Evolutionary conservation across 2,329 filamentous ascomycete genomes (phyloP), one percentile per base, ranked within the genome.

Genomic region (Tolypocladium ovalisporum): DNA sequence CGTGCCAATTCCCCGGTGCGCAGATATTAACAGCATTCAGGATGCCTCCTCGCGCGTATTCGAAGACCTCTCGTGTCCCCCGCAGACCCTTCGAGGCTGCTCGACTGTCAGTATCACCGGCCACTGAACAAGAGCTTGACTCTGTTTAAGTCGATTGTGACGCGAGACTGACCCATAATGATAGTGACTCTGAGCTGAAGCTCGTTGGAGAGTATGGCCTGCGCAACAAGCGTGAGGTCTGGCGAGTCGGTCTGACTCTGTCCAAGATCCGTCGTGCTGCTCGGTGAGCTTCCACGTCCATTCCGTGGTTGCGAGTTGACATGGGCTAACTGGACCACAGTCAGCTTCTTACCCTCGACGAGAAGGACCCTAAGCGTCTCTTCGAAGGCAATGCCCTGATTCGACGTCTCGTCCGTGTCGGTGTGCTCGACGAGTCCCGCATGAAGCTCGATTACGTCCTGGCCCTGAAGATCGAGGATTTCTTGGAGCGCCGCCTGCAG

Each of bases 391-490:
- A 99, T 80, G 94, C 94, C 77, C 87, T 99, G 77, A 99, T 99
- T 88, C 94, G 94, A 78, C 94, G 94, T 89, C 91, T 99, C 68
- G 94, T 99, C 68, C 94, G 94, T 78, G 92, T 97, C 76, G 94
- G 94, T 90, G 94, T 99, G 74, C 90, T 99, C 74, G 94, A 99
- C 78, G 94, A 99, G 85, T 92, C 92, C 77, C 94, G 94, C 86
- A 99, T 99, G 94, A 99, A 97, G 89, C 94, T 99, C 85, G 94
- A 99, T 97, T 97, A 99, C 88, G 94, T 99, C 76, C 83, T 99
- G 76, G 94, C 94, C 81, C 88, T 99, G 62, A 96, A 96, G 86
- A 89, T 95, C 73, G 94, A 99, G 82, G 94, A 99, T 81, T 99
- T 99, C 88, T 86, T 99, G 81, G 94, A 99, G 89, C 93, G 94